Conservation (phyloP, 257 asterid species). For the Salvia splendens region DNA sequence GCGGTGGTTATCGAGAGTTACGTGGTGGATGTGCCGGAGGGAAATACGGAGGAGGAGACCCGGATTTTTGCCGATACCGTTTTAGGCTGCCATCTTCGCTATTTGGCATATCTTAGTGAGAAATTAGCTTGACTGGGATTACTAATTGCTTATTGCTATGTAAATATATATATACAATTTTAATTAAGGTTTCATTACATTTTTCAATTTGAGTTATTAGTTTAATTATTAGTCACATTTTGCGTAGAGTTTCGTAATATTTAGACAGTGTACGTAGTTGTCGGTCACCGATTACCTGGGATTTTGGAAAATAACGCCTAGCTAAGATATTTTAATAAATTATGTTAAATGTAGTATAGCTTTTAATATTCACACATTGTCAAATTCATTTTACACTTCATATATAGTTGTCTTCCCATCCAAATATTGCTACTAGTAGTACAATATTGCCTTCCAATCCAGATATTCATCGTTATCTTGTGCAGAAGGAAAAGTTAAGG, state of each 20-base stretch:
- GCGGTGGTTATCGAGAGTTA: slow-evolving; percentile 50
- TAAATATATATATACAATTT: background rate
- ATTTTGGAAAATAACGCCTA: background rate
- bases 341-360: too few relatives aligned
- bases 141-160: background rate
- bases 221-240: background rate
- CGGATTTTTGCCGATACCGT: slow-evolving; percentile 38
- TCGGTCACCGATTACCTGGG: background rate
- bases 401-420: too few relatives aligned
- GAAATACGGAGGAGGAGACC: slow-evolving; percentile 47
- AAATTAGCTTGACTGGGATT: slow-evolving; percentile 21
- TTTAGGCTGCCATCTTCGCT: slow-evolving; percentile 41
- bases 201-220: too few relatives aligned
- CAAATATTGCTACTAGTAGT: too few relatives aligned
- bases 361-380: too few relatives aligned
- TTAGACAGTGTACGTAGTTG: background rate
- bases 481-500: too few relatives aligned
- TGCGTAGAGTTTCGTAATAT: background rate
- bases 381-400: too few relatives aligned
- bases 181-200: background rate
- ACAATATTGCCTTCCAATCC: too few relatives aligned
- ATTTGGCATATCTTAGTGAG: slow-evolving; percentile 36
- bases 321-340: background rate
- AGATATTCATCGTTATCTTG: too few relatives aligned
- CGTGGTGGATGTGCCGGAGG: slow-evolving; percentile 59